Evolutionary conservation across 164 flowering plant genomes (phyloP), one percentile per base, ranked within the genome.

Genomic region (Hamamelis virginiana): DNA sequence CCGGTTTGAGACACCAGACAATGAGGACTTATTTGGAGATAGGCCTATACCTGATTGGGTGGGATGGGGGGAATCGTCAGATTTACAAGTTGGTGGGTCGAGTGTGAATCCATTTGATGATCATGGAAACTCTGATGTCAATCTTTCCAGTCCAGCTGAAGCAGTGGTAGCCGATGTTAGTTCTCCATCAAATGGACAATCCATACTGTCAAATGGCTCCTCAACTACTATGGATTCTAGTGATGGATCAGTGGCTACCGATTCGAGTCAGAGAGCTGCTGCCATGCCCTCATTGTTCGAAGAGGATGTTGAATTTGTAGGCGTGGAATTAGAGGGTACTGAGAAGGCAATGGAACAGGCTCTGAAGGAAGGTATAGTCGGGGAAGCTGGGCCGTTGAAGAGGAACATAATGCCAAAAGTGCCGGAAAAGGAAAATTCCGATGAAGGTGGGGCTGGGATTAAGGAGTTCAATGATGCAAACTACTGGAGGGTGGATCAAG

Each of bases 321-420:
- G 98, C 8, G 91, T 94, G 55, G 96, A 91, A 77, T 73, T 78
- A 62, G 97, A 91, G 71, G 98, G 98, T 28, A 80, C 96, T 0
- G 91, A 86, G 78, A 90, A 82, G 77, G 98, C 97, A 43, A 91
- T 89, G 94, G 98, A 89, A 14, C 91, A 89, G 28, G 98, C 97
- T 45, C 81, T 89, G 14, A 91, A 90, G 71, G 97, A 91, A 72
- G 98, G 97, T 45, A 94, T 86, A 65, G 97, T 90, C 16, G 98
- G 92, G 48, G 98, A 94, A 78, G 97, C 98, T 4, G 94, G 89
- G 45, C 88, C 96, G 2, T 71, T 90, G 81, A 91, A 89, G 80
- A 83, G 81, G 75, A 83, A 76, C 69, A 58, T 77, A 1, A 21
- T 66, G 0, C 83, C 82, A 9, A 80, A 82, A 69, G 73, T 43